These are phyloP conservation scores for Penicillium nucicola DNA, from an alignment of 495 filamentous ascomycete species.

Conservation along the genomic window DNA sequence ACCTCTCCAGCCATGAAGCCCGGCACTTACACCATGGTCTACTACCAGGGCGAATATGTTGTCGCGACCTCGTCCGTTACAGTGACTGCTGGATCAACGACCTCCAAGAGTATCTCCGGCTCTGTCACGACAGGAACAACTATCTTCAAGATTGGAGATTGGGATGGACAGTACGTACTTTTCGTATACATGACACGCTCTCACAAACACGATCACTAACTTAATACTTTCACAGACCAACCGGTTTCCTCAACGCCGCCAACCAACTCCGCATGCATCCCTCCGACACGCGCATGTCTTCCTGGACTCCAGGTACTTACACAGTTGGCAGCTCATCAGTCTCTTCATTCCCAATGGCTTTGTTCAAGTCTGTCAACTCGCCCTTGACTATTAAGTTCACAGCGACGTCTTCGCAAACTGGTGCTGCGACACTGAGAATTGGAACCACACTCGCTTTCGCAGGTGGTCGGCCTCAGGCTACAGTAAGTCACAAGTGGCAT, in stretches of 20 bases:
- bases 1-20: slow-evolving; percentile 65
- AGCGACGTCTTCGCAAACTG: slow-evolving; percentile 45
- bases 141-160: slow-evolving; percentile 62
- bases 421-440: slow-evolving; percentile 57
- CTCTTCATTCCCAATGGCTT: slow-evolving; percentile 60
- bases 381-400: slow-evolving; percentile 62
- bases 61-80: slow-evolving; percentile 52
- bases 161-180: slow-evolving; percentile 48
- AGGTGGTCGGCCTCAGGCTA: slow-evolving; percentile 37
- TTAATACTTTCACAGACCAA: slow-evolving; percentile 39
- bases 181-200: neutral
- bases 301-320: slow-evolving; percentile 58
- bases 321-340: slow-evolving; percentile 52
- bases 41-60: slow-evolving; percentile 62
- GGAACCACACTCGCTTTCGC: slow-evolving; percentile 63
- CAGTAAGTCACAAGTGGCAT: slow-evolving; percentile 3
- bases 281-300: slow-evolving; percentile 57
- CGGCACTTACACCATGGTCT: slow-evolving; percentile 63
- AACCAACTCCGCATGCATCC: slow-evolving; percentile 68
- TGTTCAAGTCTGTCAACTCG: slow-evolving; percentile 60
- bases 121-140: slow-evolving; percentile 42
- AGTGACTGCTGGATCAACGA: slow-evolving; percentile 52
- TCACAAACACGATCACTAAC: neutral
- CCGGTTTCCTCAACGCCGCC: slow-evolving; percentile 62
- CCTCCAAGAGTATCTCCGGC: slow-evolving; percentile 51